phyloP scores from a whole-genome alignment of 2,329 filamentous ascomycete genomes.

The Teratosphaeria pseudoeucalypti region DNA sequence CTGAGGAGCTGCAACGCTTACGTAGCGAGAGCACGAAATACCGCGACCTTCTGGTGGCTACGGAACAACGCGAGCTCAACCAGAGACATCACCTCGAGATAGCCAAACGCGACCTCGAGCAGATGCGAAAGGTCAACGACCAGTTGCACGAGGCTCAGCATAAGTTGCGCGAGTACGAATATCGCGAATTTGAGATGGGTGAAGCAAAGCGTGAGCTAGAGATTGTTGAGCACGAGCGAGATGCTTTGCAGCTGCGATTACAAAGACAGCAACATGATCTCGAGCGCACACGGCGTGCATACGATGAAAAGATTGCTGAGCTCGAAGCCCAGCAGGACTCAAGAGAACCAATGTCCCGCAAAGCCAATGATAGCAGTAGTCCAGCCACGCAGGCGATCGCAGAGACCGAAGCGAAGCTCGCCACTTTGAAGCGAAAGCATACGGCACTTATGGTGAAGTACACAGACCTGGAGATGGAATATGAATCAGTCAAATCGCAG shows the following conservation, averaged over 20 bases:
- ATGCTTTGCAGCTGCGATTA: slow-evolving; percentile 50
- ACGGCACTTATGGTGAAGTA: slow-evolving; percentile 40
- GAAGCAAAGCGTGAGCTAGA: slow-evolving; percentile 48
- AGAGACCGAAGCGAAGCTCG: slow-evolving; percentile 37
- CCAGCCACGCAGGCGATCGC: slow-evolving; percentile 30
- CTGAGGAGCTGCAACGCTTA: slow-evolving; percentile 49
- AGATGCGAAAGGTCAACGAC: slow-evolving; percentile 49
- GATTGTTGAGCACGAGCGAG: slow-evolving; percentile 48
- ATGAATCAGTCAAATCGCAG: slow-evolving; percentile 19
- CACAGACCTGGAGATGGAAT: slow-evolving; percentile 35
- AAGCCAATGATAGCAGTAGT: neutral
- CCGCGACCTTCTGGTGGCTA: slow-evolving; percentile 51
- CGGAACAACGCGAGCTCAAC: slow-evolving; percentile 57
- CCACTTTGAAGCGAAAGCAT: slow-evolving; percentile 43
- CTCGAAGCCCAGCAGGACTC: slow-evolving; percentile 26
- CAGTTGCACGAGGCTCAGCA: slow-evolving; percentile 52
- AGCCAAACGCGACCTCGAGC: slow-evolving; percentile 50
- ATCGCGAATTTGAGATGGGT: slow-evolving; percentile 51
- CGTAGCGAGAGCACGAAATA: slow-evolving; percentile 51
- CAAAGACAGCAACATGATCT: slow-evolving; percentile 41
- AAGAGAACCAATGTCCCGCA: neutral
- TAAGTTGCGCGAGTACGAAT: slow-evolving; percentile 53
- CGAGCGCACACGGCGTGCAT: slow-evolving; percentile 36
- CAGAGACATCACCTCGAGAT: slow-evolving; percentile 55
- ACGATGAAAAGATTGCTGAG: slow-evolving; percentile 39